Conservation (phyloP, 2,329 filamentous ascomycete genomes). For the Alternaria brassicicola region DNA sequence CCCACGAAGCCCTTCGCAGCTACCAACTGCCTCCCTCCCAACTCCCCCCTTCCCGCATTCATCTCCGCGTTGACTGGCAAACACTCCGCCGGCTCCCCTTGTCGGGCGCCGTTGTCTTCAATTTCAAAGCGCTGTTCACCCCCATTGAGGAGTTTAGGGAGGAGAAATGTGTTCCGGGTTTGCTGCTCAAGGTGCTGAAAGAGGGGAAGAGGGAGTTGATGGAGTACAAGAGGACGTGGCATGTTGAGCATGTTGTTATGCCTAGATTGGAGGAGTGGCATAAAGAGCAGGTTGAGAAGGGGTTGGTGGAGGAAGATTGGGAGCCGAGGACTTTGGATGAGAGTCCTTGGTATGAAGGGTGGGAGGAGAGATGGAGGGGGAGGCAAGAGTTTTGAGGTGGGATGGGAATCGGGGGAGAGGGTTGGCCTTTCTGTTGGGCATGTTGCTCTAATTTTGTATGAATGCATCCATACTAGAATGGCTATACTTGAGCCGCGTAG, state of each 20-base stretch:
- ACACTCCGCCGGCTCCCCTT: constrained; percentile 79
- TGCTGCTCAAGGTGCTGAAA: constrained; percentile 71
- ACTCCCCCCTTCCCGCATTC: constrained; percentile 64
- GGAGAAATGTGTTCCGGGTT: constrained; percentile 73
- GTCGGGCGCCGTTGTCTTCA: constrained; percentile 78
- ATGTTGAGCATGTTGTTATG: constrained; percentile 74
- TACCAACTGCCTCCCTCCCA: constrained; percentile 58
- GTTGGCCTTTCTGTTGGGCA: not conserved
- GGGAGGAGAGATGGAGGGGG: constrained; percentile 75
- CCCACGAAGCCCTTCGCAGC: constrained; percentile 65
- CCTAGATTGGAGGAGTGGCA: constrained; percentile 69
- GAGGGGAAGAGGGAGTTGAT: constrained; percentile 74
- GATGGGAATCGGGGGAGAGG: not conserved
- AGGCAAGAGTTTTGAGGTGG: constrained; percentile 63
- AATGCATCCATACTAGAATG: not conserved
- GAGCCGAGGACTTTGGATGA: constrained; percentile 72
- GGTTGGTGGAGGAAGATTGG: constrained; percentile 67
- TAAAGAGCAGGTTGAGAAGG: constrained; percentile 68
- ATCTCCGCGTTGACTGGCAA: constrained; percentile 86
- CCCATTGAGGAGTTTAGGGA: constrained; percentile 70
- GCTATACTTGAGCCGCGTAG: not conserved
- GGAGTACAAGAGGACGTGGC: constrained; percentile 83
- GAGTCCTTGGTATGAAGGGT: constrained; percentile 75
- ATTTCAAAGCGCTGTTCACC: constrained; percentile 87
- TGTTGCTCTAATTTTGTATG: not conserved